Base-by-base conservation (phyloP, 1,139 yeast species). In the Suhomyces coccinellae region DNA sequence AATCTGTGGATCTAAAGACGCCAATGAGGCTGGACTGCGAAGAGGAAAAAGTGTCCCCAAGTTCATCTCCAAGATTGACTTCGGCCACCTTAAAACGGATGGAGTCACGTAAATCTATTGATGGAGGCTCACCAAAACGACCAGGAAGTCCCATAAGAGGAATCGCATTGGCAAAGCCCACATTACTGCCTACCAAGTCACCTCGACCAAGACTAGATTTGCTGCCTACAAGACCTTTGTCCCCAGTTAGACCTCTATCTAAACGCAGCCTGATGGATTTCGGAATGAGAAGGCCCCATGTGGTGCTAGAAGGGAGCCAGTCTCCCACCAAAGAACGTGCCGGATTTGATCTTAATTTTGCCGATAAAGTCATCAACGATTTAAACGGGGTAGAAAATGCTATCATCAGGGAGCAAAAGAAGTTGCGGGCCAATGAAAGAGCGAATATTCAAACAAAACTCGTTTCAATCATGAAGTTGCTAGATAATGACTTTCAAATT, bases 81-180 rank as follows among this genome's bases (percentile, higher is more conserved):
- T 52, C 58, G 12, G 73, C 73, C 4, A 69, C 73, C 1, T 52
- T 66, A 31, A 66, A 60, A 40, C 50, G 74, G 39, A 54, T 67
- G 6, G 72, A 65, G 48, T 65, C 69, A 29, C 58, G 43, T 14
- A 36, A 36, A 26, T 29, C 38, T 7, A 14, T 26, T 8, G 42
- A 44, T 11, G 28, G 36, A 12, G 39, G 34, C 3, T 20, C 41
- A 4, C 14, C 40, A 7, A 40, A 42, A 15, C 37, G 36, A 6
- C 27, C 44, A 4, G 24, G 17, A n/a, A 47, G 50, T 29, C 50
- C 50, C 5, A 36, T 41, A 11, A 41, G 45, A 31, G 41, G 44
- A 3, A 31, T 43, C 0, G 26, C 36, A 9, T 16, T 39, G 13
- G 29, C 41, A 5, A 37, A 27, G 13, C 45, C 45, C 2, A 17